These are phyloP conservation scores for Hyparrhenia diplandra DNA, from an alignment of 176 grass and related monocot species.

Conservation along the genomic window DNA sequence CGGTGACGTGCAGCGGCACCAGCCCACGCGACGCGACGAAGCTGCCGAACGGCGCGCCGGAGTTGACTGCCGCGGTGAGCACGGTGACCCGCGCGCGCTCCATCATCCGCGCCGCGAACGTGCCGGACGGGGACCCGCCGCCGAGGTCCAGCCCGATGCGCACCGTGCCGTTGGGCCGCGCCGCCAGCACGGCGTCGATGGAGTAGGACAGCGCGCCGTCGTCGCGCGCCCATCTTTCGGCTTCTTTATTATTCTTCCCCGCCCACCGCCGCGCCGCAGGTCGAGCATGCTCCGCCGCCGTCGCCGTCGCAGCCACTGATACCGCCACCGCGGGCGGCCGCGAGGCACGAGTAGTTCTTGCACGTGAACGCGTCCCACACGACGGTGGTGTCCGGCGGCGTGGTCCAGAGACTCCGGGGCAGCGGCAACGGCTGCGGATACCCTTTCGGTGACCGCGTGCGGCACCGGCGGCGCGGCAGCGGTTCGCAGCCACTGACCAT, in stretches of 20 bases:
- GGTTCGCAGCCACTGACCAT: constrained; percentile 59
- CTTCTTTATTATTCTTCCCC: neutral
- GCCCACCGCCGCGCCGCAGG: constrained; percentile 1
- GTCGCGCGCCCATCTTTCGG: constrained; percentile 38
- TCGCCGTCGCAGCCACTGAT: constrained; percentile 25
- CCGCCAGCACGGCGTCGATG: constrained; percentile 44
- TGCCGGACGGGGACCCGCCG: constrained; percentile 36
- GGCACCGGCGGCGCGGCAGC: constrained; percentile 59
- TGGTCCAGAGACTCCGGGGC: constrained; percentile 46
- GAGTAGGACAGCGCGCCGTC: constrained; percentile 37
- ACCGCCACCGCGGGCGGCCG: neutral
- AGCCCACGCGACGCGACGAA: constrained; percentile 56
- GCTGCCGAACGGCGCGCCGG: constrained; percentile 47
- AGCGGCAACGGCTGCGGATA: constrained; percentile 33
- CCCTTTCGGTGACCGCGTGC: constrained; percentile 24
- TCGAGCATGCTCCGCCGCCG: constrained; percentile 34
- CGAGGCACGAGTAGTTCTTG: constrained; percentile 73
- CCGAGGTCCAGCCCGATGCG: constrained; percentile 63
- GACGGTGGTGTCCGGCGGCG: constrained; percentile 46
- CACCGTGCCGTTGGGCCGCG: constrained; percentile 45
- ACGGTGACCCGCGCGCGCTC: constrained; percentile 49
- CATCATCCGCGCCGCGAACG: constrained; percentile 60
- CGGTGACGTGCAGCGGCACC: constrained; percentile 46
- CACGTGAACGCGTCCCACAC: constrained; percentile 55
- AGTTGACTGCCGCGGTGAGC: constrained; percentile 37